Evolutionary conservation across 225 moss, liverwort and hornwort genomes (phyloP).

Genomic region (Sphagnum tenellum): DNA sequence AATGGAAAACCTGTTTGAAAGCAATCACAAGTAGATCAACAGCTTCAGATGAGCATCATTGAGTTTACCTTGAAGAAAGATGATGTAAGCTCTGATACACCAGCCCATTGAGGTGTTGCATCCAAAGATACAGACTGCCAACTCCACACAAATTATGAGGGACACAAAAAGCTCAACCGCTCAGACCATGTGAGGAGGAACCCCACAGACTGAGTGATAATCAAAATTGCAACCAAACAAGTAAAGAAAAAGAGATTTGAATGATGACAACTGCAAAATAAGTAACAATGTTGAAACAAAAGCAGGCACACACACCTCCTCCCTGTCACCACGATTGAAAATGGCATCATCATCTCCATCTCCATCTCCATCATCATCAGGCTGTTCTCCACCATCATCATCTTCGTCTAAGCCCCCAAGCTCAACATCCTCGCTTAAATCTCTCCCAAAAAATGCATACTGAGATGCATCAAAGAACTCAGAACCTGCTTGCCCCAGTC

Average conservation of each 20-base stretch:
- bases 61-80: slow-evolving; percentile 38
- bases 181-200: too few relatives aligned
- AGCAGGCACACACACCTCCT: slow-evolving; percentile 16
- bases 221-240: background rate
- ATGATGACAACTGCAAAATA: too few relatives aligned
- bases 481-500: slow-evolving; percentile 24
- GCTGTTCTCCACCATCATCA: slow-evolving; percentile 50
- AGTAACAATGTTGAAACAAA: background rate
- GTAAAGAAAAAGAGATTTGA: too few relatives aligned
- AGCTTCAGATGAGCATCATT: too few relatives aligned
- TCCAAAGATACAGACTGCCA: slow-evolving; percentile 27
- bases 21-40: too few relatives aligned
- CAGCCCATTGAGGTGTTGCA: slow-evolving; percentile 27
- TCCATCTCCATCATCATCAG: slow-evolving; percentile 11
- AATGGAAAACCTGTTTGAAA: too few relatives aligned
- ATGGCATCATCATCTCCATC: slow-evolving; percentile 36
- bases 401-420: slow-evolving; percentile 92
- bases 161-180: too few relatives aligned
- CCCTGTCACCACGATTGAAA: slow-evolving; percentile 27
- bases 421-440: slow-evolving; percentile 63
- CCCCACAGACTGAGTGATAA: too few relatives aligned
- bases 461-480: slow-evolving; percentile 96
- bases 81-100: slow-evolving; percentile 40
- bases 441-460: slow-evolving; percentile 92
- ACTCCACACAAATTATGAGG: background rate